phyloP scores from a whole-genome alignment of 441 rosid genomes.

The Codiaeum variegatum region DNA sequence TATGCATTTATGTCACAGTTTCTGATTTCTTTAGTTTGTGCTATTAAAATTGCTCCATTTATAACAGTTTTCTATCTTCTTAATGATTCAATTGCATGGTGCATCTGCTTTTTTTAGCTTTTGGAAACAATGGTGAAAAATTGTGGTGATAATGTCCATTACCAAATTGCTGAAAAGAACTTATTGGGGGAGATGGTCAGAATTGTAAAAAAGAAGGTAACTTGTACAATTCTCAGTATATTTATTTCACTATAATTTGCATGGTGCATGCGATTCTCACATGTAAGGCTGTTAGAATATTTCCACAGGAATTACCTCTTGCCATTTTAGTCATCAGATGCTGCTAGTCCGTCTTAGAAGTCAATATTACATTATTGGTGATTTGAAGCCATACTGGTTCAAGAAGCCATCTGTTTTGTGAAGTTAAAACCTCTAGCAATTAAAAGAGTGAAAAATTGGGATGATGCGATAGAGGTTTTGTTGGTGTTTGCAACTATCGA shows the following conservation, averaged over 20 bases:
- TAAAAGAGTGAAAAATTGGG: neutral
- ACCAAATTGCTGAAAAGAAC: constrained; percentile 83
- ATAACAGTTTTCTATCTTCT: neutral
- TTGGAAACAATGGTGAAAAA: constrained; percentile 95
- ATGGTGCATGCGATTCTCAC: neutral
- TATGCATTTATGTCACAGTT: neutral
- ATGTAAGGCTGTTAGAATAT: neutral
- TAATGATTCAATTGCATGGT: neutral
- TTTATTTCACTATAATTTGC: neutral
- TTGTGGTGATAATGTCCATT: constrained; percentile 87
- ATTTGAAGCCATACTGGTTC: neutral
- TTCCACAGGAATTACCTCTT: neutral
- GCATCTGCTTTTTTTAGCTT: constrained; percentile 42
- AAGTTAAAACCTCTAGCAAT: neutral
- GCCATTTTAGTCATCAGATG: neutral
- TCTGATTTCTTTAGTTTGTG: neutral
- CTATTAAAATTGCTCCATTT: neutral
- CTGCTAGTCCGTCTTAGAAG: neutral
- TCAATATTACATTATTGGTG: neutral
- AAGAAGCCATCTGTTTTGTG: neutral
- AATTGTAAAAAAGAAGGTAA: constrained; percentile 87
- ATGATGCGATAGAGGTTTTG: neutral
- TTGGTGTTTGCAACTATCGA: neutral
- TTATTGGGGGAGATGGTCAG: constrained; percentile 85
- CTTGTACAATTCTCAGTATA: neutral